Percentiles rank a stretch among this genome's conserved stretches.
Evolutionary conservation across 2,329 filamentous ascomycete species (phyloP).

Genomic region (Coniochaeta sp.): DNA sequence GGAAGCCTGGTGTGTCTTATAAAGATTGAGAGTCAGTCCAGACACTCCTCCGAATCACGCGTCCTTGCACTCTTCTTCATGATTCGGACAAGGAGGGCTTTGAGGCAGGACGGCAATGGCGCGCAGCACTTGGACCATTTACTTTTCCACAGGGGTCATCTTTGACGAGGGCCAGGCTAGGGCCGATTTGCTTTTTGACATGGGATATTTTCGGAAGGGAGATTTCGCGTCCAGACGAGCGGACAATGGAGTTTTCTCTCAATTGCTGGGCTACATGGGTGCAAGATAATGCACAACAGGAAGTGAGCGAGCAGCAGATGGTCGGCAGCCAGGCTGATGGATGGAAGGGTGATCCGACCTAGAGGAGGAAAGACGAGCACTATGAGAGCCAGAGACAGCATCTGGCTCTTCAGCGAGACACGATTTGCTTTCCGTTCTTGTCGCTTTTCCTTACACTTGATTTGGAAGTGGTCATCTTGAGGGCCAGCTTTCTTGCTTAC

Average conservation of each 20-base stretch:
- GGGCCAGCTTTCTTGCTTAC: background rate
- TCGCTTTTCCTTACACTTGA: background rate
- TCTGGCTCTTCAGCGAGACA: background rate
- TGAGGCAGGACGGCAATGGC: too few species aligned
- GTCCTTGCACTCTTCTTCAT: background rate
- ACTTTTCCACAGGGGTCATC: background rate
- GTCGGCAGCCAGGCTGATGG: background rate
- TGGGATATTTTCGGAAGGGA: background rate
- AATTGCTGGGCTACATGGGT: background rate
- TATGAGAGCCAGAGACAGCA: background rate
- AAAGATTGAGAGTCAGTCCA: background rate
- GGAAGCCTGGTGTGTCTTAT: background rate
- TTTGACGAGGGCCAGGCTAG: slow-evolving; percentile 6
- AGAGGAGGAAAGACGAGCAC: background rate
- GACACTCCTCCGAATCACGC: background rate
- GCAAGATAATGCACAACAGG: background rate
- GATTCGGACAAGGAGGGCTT: too few species aligned
- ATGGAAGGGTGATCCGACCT: background rate
- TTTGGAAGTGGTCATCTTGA: background rate
- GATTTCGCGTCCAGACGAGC: background rate
- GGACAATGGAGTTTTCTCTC: background rate
- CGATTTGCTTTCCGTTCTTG: background rate
- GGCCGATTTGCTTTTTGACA: background rate
- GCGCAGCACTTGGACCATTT: background rate
- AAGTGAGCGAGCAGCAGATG: background rate